Conservation (phyloP, 345 rosid genomes). For the Murraya paniculata region DNA sequence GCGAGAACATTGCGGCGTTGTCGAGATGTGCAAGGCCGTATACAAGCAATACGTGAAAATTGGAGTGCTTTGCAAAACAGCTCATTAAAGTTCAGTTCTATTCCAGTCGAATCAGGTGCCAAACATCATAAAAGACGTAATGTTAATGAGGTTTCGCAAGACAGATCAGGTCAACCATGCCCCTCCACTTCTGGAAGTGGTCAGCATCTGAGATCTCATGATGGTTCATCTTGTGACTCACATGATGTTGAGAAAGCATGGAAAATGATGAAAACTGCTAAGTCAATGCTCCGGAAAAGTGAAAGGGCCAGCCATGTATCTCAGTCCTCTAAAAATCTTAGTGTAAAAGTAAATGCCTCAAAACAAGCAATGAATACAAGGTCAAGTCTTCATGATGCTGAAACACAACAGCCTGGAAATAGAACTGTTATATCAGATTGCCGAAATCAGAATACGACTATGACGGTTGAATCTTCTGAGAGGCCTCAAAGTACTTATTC, state of each 20-base stretch:
- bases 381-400: conserved; percentile 7
- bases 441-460: conserved; percentile 10
- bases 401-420: conserved; percentile 16
- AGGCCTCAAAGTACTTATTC: conserved; percentile 3
- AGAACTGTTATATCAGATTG: conserved; percentile 6
- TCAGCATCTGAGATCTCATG: conserved; percentile 15
- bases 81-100: conserved; percentile 38
- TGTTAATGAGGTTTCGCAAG: background rate
- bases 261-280: conserved; percentile 61
- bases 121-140: conserved; percentile 5
- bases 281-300: conserved; percentile 25
- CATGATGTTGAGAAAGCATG: conserved; percentile 48
- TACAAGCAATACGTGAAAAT: conserved; percentile 46
- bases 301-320: conserved; percentile 8
- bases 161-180: conserved; percentile 18
- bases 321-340: conserved; percentile 13
- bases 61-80: conserved; percentile 49
- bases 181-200: conserved; percentile 21
- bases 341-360: conserved; percentile 17
- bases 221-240: conserved; percentile 2
- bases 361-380: conserved; percentile 13
- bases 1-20: conserved; percentile 48
- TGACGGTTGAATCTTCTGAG: background rate
- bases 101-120: conserved; percentile 20
- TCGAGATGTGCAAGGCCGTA: conserved; percentile 39